Evolutionary conservation across 2,329 filamentous ascomycete genomes (phyloP).

Genomic region (Hypoxylon sp.): DNA sequence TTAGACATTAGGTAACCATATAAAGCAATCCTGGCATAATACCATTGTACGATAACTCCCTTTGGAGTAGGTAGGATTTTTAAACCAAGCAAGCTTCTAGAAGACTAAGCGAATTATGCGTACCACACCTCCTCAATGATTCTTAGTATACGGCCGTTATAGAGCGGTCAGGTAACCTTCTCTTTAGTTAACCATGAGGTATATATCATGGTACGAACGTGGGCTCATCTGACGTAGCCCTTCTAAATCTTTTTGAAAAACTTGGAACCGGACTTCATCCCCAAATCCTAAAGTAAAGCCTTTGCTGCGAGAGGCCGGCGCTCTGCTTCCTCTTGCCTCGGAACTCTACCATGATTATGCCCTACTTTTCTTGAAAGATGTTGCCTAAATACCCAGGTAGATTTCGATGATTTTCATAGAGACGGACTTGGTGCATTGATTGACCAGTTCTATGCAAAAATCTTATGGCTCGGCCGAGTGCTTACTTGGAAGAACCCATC

Average conservation of each 20-base stretch:
- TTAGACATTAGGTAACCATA: not conserved
- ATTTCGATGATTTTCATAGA: not conserved
- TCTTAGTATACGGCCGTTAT: constrained; percentile 2
- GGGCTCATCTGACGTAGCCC: not conserved
- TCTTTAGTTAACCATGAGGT: not conserved
- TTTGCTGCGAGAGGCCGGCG: not conserved
- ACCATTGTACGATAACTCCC: not conserved
- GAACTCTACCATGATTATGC: not conserved
- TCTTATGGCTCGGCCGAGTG: too few species aligned
- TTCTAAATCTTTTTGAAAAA: not conserved
- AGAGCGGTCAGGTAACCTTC: not conserved
- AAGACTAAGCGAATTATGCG: not conserved
- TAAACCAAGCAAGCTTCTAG: constrained; percentile 11
- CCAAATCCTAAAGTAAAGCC: not conserved
- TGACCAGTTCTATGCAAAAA: not conserved
- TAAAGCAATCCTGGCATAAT: not conserved
- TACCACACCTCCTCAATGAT: constrained; percentile 12
- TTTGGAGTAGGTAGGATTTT: not conserved
- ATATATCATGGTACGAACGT: constrained; percentile 5
- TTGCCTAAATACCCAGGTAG: not conserved
- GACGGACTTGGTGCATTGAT: not conserved
- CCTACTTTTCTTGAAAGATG: not conserved
- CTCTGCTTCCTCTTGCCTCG: not conserved
- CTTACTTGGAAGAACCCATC: too few species aligned
- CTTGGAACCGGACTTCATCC: not conserved